Base-by-base conservation (phyloP, 106 monocot genomes). In the Gastrodia elata region DNA sequence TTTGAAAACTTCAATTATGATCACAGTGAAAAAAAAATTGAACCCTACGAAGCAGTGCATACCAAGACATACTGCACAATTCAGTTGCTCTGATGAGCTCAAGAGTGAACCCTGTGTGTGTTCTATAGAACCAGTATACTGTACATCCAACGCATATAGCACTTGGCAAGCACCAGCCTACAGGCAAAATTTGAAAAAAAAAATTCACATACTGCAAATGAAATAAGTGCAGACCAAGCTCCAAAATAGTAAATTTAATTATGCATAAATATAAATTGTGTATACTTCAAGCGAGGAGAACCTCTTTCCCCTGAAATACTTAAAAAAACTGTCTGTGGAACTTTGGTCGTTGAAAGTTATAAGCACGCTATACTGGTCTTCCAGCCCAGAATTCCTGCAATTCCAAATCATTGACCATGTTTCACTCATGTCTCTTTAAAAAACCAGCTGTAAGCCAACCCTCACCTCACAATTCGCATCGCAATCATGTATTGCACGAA, bases 21-120 rank as follows among this genome's bases (percentile, higher is more conserved):
- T 38, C 67, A 38, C 1, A 65, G 59, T 65, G 33, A 35, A 10
- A 43, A 44, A 43, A 24, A 72, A 44, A 56, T 25, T 37, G 13
- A 1, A 72, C 49, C 2, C 69, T 40, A 10, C 24, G 41, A 24
- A 25, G 10, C 69, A 24, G 6, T 73, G 74, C 84, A 84, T 79
- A 98, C 98, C 93, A 79, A 93, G 98, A 71, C 98, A 98, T 71
- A 98, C 98, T 71, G 98, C 87, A 71, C 98, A 98, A 44, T 82
- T 77, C 57, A 85, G 80, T 76, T 85, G 84, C 36, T 98, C 98
- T 4, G 78, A 73, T 65, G 87, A 82, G 65, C 78, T 93, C 36
- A 81, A 59, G 52, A 84, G 26, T 26, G 88, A 79, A 52, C 82
- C 77, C 49, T 87, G 91, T 71, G 82, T 71, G 79, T 87, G 93